Base-by-base conservation (phyloP, 2,329 filamentous ascomycete genomes). In the Aspergillus viridinutans region DNA sequence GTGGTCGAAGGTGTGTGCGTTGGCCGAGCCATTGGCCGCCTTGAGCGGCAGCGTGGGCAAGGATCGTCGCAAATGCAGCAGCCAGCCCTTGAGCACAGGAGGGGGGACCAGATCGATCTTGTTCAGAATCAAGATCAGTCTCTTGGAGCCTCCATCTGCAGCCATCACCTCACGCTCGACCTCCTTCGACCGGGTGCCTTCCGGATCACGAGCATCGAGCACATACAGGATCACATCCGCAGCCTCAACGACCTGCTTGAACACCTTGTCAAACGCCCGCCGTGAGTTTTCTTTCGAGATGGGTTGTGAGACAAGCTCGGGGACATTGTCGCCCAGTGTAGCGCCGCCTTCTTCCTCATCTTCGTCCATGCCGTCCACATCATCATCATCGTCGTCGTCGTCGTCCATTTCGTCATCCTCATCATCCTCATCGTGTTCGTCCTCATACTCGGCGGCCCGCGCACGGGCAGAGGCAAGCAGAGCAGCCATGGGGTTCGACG, bases 151-250 rank as follows among this genome's bases (percentile, higher is more conserved):
- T 28, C 83, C 83, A 14, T 90, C 89, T 9, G 90, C 88, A n/a
- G 91, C 88, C 89, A 95, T 92, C 72, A 97, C 86, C 76, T 89
- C 87, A 60, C 90, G 88, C 80, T 97, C 92, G 48, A 97, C 89
- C 63, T 96, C 91, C 71, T 88, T 89, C 40, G 92, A 97, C 62
- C 92, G 84, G 29, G 92, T 97, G 58, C 91, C 90, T 72, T 95
- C 89, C 1, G 92, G 92, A 69, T 97, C 92, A 66, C 92, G 86
- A 54, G 93, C 92, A 70, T 97, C 92, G 56, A 97, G 85, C 52
- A 97, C 91, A 76, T 97, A 97, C 53, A 97, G 85, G 38, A 97
- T 83, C 28, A 97, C 92, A 71, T 97, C 92, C 51, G 92, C 90
- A 61, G 90, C 85, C 60, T 95, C 90, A 35, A 96, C 86, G 17